These are phyloP conservation scores for Aeminium ludgeri DNA, from an alignment of 495 filamentous ascomycete genomes.

Conservation along the genomic window DNA sequence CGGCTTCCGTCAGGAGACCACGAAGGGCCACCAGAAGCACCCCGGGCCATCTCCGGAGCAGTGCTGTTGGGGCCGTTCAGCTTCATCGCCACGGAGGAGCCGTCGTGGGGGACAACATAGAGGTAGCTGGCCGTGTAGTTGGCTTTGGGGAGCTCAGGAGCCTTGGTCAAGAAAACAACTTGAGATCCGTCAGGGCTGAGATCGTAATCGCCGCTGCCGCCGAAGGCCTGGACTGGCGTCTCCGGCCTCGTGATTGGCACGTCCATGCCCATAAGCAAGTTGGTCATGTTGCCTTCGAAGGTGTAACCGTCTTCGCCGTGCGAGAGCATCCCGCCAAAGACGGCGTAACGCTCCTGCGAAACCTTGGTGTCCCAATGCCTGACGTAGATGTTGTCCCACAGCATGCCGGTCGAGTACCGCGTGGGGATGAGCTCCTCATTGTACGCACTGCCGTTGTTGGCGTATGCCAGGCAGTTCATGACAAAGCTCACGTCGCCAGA, in stretches of 20 bases:
- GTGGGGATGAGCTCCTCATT: conserved; percentile 41
- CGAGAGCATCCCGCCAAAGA: conserved; percentile 30
- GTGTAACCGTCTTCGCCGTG: conserved; percentile 13
- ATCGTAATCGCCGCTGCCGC: conserved; percentile 28
- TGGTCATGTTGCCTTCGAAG: conserved; percentile 21
- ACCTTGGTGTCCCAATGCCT: conserved; percentile 64
- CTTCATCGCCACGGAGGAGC: conserved; percentile 35
- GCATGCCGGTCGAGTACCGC: conserved; percentile 39
- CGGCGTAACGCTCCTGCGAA: conserved; percentile 31
- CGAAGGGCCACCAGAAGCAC: conserved; percentile 56
- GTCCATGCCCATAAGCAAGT: conserved; percentile 29
- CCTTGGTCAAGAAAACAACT: conserved; percentile 10
- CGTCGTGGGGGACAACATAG: conserved; percentile 46
- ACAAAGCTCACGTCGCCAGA: conserved; percentile 17
- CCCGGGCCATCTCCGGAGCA: conserved; percentile 24
- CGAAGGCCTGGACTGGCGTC: conserved; percentile 30
- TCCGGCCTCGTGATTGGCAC: conserved; percentile 25
- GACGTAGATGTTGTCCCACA: conserved; percentile 55
- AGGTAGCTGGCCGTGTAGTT: conserved; percentile 65
- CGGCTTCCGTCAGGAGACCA: conserved; percentile 53
- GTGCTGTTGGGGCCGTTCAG: conserved; percentile 1
- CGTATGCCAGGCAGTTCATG: conserved; percentile 35
- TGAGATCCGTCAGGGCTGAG: conserved; percentile 25
- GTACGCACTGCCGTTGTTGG: conserved; percentile 37
- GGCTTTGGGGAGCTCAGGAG: conserved; percentile 45